Base-by-base conservation (phyloP, 2,329 filamentous ascomycete genomes). In the Penicillium sp. region DNA sequence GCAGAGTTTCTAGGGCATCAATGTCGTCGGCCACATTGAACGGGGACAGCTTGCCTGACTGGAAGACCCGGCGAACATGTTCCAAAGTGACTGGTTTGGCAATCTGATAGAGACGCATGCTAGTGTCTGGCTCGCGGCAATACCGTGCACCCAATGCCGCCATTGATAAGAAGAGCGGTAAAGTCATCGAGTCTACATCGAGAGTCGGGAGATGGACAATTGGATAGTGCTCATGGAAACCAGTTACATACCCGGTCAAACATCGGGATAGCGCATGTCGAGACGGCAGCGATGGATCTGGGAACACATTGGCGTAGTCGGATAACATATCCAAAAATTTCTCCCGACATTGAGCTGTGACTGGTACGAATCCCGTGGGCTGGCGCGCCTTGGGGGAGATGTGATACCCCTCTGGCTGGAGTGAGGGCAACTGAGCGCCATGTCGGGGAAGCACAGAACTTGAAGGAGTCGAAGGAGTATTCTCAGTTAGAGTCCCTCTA, bases 181-280 rank as follows among this genome's bases (percentile, higher is more conserved):
- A 36, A 4, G 67, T 62, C 45, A 68, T 59, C 0, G 57, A 33
- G 5, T 73, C 68, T 7, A 70, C 60, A 48, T 70, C 53, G 9
- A 73, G 44, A 4, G 71, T 73, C 1, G 71, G 68, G n/a, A 69
- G 66, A 49, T 73, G 71, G 41, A 73, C 53, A 29, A 73, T 66
- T 0, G 71, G 71, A 33, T 73, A 73, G 48, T 73, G 71, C 17
- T 72, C 69, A 33, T 73, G 71, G 29, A 64, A 73, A 1, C 70
- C 70, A 2, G 63, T 71, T 8, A 73, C 53, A 55, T 73, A 73
- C 1, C 70, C 70, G 1, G 70, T 72, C 15, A 73, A 51, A 53
- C 69, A 73, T 23, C 71, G 64, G 15, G 71, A 73, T 19, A 73
- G 44, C 10, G 70, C 70, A 61, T 73, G 70, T 10, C 71, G 65